phyloP scores from a whole-genome alignment of 1,139 yeast genomes.

The Scheffersomyces titani region DNA sequence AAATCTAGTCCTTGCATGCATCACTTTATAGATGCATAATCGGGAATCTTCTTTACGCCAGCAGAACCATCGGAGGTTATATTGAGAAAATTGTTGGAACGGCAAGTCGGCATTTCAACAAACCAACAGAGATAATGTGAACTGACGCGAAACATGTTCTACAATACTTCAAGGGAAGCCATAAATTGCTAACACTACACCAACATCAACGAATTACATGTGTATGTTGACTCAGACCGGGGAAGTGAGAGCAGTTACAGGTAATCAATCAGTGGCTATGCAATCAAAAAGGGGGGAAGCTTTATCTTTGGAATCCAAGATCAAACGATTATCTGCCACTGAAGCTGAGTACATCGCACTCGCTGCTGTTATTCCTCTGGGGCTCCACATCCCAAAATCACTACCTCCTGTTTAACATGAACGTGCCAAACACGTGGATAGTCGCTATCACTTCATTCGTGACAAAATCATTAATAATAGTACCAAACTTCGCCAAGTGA shows the following conservation, averaged over 20 bases:
- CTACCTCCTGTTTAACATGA: constrained; percentile 12
- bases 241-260: neutral
- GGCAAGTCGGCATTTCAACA: constrained; percentile 2
- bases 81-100: constrained; percentile 4
- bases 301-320: constrained; percentile 14
- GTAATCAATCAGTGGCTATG: constrained; percentile 9
- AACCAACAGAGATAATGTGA: neutral
- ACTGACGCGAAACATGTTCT: neutral
- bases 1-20: neutral
- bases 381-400: no score
- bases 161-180: neutral
- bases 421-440: neutral
- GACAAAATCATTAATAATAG: no score
- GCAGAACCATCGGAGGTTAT: constrained; percentile 5
- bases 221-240: constrained; percentile 2
- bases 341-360: constrained; percentile 17
- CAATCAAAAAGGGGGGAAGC: constrained; percentile 10
- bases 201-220: neutral
- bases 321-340: constrained; percentile 12
- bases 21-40: constrained; percentile 3
- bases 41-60: constrained; percentile 7
- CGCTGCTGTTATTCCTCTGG: constrained; percentile 13
- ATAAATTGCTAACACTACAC: neutral
- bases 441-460: neutral
- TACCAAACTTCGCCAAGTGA: neutral